Evolutionary conservation across 1,284 basidiomycete genomes (phyloP).

Genomic region (Austroboletus novae-zelandiae): DNA sequence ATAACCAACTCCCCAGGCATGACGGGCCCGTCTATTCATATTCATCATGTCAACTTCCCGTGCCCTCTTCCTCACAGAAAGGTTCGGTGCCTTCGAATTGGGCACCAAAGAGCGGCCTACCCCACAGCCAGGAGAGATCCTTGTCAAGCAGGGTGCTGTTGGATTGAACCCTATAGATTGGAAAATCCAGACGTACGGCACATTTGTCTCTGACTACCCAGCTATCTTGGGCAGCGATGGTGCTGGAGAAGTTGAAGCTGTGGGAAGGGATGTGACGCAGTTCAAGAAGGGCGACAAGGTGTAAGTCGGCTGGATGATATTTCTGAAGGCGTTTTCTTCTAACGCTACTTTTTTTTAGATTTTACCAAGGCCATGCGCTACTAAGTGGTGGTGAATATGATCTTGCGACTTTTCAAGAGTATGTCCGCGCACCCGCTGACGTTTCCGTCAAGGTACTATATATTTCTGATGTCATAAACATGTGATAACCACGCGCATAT

Average conservation of each 20-base stretch:
- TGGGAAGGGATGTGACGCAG: conserved; percentile 41
- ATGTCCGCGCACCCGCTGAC: conserved; percentile 27
- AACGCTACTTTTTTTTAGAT: conserved; percentile 11
- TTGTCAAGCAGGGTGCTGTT: conserved; percentile 24
- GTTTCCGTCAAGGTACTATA: conserved; percentile 26
- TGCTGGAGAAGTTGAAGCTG: conserved; percentile 44
- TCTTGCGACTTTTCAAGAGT: conserved; percentile 35
- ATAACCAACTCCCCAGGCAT: too few species aligned
- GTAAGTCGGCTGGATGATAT: conserved; percentile 22
- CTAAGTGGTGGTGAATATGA: neutral
- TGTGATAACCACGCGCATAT: neutral
- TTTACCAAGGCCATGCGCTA: conserved; percentile 23
- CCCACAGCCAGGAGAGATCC: conserved; percentile 23
- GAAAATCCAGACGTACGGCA: conserved; percentile 34
- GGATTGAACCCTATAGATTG: conserved; percentile 34
- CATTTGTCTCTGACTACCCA: conserved; percentile 31
- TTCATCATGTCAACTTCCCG: conserved; percentile 14
- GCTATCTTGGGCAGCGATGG: conserved; percentile 46
- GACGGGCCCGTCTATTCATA: too few species aligned
- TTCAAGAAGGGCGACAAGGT: conserved; percentile 50
- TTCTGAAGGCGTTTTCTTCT: neutral
- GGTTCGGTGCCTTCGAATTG: conserved; percentile 19
- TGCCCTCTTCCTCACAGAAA: conserved; percentile 24
- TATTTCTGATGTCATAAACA: too few species aligned
- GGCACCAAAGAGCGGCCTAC: conserved; percentile 11